Evolutionary conservation across 257 asterid genomes (phyloP).

Genomic region (Datura wrightii): DNA sequence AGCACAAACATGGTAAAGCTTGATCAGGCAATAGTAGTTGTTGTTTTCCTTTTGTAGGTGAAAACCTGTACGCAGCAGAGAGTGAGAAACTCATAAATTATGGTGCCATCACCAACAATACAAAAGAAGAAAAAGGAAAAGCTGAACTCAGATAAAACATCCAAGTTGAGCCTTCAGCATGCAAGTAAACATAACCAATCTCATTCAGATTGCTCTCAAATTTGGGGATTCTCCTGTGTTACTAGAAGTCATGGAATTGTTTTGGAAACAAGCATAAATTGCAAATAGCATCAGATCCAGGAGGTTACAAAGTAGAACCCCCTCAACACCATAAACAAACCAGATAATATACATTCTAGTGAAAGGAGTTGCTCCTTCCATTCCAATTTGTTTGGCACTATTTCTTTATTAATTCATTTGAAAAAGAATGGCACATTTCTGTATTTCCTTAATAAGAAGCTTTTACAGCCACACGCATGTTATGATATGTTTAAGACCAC

Average conservation of each 20-base stretch:
- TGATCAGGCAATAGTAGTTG: not conserved
- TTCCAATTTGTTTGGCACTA: not conserved
- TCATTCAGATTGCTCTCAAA: not conserved
- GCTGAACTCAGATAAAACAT: not conserved
- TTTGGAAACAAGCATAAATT: not conserved
- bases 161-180: not conserved
- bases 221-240: not conserved
- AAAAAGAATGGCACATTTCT: not conserved
- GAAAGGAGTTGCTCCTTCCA: not conserved
- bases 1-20: not conserved
- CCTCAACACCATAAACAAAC: not conserved
- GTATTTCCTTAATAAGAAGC: not conserved
- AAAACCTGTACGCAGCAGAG: not conserved
- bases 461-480: not conserved
- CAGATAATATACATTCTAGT: not conserved
- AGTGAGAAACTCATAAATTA: not conserved
- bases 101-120: not conserved
- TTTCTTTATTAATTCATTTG: not conserved
- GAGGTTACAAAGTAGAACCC: not conserved
- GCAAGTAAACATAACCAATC: not conserved
- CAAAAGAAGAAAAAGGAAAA: not conserved
- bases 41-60: not conserved
- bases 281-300: not conserved
- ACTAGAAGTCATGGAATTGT: not conserved
- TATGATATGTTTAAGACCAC: too few species aligned